Conservation (phyloP, 106 monocot species). For the Platanthera zijinensis region DNA sequence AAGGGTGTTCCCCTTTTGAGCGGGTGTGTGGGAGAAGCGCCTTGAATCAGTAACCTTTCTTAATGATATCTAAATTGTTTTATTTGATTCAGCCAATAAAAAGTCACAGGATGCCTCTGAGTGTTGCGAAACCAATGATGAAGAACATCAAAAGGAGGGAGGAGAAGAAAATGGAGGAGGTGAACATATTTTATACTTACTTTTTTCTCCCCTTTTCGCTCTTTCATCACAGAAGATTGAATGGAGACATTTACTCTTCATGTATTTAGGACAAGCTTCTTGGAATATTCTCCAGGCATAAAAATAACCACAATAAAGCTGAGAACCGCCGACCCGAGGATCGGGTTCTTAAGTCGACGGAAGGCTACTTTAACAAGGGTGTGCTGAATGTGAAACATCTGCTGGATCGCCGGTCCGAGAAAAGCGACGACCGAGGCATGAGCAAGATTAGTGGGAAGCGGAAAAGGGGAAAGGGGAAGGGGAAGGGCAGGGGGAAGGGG, state of each 20-base stretch:
- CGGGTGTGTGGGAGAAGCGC: too few species aligned
- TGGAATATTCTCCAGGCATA: slow-evolving; percentile 11
- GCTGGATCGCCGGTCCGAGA: neutral
- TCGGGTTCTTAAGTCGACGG: slow-evolving; percentile 15
- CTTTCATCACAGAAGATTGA: neutral
- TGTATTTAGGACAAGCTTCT: slow-evolving; percentile 22
- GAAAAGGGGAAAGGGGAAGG: slow-evolving; percentile 12
- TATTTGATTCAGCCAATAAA: slow-evolving; percentile 27
- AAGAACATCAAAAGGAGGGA: slow-evolving; percentile 34
- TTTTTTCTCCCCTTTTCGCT: neutral
- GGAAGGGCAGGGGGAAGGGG: slow-evolving; percentile 10
- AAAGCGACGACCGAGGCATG: neutral
- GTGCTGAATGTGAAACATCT: slow-evolving; percentile 41
- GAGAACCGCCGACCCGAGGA: slow-evolving; percentile 25
- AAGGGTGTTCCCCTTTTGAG: too few species aligned
- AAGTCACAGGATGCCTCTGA: slow-evolving; percentile 33
- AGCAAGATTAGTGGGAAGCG: neutral
- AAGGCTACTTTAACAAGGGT: slow-evolving; percentile 35
- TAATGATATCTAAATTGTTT: neutral
- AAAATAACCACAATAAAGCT: neutral
- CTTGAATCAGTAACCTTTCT: too few species aligned
- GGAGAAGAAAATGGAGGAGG: slow-evolving; percentile 35
- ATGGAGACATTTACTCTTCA: too few species aligned
- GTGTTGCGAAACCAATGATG: slow-evolving; percentile 33
- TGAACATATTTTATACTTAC: neutral